A percentile compares a stretch with the other conserved stretches of the same genome.
These are phyloP conservation scores for Protomyces gravidus DNA, from an alignment of 1,139 yeast genomes.

Conservation along the genomic window DNA sequence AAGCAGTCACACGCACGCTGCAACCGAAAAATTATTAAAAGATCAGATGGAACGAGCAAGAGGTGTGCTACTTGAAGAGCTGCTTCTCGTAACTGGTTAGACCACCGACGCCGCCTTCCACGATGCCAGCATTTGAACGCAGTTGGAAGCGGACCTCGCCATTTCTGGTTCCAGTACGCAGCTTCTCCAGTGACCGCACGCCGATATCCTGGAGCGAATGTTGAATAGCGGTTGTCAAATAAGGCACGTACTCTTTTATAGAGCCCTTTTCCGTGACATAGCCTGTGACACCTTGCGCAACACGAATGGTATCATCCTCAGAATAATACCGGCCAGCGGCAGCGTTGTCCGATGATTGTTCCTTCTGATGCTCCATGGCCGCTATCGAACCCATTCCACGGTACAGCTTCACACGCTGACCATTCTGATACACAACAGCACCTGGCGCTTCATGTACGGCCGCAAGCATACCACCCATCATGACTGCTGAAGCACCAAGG, in stretches of 20 bases:
- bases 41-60: background rate
- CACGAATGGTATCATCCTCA: conserved; percentile 89
- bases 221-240: conserved; percentile 90
- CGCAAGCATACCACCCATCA: conserved; percentile 99
- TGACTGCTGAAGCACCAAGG: conserved; percentile 92
- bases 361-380: conserved; percentile 84
- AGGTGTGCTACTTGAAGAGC: conserved; percentile 41
- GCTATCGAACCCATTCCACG: conserved; percentile 99
- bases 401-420: conserved; percentile 93
- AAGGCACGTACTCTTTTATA: conserved; percentile 85
- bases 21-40: background rate
- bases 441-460: conserved; percentile 99
- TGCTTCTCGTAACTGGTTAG: conserved; percentile 96
- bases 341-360: conserved; percentile 70
- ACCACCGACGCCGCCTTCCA: conserved; percentile 98
- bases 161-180: conserved; percentile 59
- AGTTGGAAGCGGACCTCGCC: conserved; percentile 89
- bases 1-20: background rate
- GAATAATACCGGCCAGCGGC: conserved; percentile 97
- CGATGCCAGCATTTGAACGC: conserved; percentile 97
- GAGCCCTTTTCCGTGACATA: conserved; percentile 97
- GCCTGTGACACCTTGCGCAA: conserved; percentile 99
- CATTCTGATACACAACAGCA: conserved; percentile 94
- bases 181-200: conserved; percentile 58
- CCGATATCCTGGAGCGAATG: conserved; percentile 99